These are phyloP conservation scores for Lipomyces yamadae DNA, from an alignment of 805 yeast species.

Conservation along the genomic window DNA sequence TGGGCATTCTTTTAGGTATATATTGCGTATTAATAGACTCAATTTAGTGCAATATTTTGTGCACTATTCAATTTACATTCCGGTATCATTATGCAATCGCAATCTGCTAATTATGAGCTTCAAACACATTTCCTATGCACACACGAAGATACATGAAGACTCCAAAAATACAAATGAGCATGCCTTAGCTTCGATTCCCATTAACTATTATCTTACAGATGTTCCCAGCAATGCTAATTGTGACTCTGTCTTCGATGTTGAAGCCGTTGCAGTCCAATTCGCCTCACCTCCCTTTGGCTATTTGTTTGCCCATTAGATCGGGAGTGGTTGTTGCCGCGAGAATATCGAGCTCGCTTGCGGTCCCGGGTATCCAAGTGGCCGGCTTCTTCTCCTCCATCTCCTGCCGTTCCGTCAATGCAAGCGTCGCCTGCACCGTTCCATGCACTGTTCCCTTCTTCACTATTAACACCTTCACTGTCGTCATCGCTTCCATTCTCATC, in stretches of 20 bases:
- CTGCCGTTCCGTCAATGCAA: not conserved
- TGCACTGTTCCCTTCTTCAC: not conserved
- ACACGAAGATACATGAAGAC: not conserved
- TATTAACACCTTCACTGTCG: not conserved
- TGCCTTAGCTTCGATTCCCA: not conserved
- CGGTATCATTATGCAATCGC: not conserved
- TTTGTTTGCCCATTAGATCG: not conserved
- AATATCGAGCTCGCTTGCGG: not conserved
- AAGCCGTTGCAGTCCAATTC: constrained; percentile 4
- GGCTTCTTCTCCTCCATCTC: not conserved
- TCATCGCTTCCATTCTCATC: not conserved
- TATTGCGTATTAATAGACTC: not conserved
- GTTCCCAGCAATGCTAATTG: not conserved
- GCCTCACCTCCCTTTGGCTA: not conserved
- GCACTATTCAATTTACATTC: not conserved
- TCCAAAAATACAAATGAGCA: not conserved
- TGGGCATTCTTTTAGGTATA: not conserved
- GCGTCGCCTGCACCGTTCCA: not conserved
- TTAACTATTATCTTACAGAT: not conserved
- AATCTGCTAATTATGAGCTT: not conserved
- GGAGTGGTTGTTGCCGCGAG: not conserved
- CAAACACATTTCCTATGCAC: not conserved
- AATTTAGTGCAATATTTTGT: not conserved
- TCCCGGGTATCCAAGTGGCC: not conserved
- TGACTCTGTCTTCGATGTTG: not conserved